These are phyloP conservation scores for Cyberlindnera lachancei DNA, from an alignment of 805 yeast species.

Conservation along the genomic window DNA sequence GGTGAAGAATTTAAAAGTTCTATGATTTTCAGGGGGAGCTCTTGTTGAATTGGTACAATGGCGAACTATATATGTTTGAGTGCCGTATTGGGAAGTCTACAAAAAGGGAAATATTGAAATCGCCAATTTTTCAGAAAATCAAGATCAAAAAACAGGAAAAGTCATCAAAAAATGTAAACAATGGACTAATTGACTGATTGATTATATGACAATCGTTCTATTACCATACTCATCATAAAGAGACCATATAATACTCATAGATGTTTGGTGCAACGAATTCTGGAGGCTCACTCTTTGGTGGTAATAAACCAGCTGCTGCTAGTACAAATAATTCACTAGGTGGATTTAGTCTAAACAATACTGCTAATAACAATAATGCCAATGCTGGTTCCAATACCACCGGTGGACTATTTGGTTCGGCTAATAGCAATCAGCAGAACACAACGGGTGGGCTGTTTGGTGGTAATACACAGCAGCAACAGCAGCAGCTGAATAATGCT, in stretches of 20 bases:
- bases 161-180: not conserved
- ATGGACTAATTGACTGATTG: not conserved
- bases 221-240: too few relatives aligned
- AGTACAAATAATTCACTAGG: conserved; percentile 1
- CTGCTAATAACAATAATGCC: not conserved
- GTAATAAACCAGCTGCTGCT: conserved; percentile 10
- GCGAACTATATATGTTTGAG: too few relatives aligned
- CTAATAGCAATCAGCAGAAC: conserved; percentile 9
- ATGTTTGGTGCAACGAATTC: conserved; percentile 10
- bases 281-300: conserved; percentile 17
- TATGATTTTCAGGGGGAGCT: too few relatives aligned
- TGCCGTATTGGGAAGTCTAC: conserved; percentile 6
- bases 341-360: conserved; percentile 1
- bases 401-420: conserved; percentile 3
- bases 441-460: conserved; percentile 31
- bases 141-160: not conserved
- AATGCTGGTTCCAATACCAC: conserved; percentile 1
- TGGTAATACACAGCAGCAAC: conserved; percentile 4
- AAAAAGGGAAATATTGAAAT: conserved; percentile 2
- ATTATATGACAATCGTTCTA: too few relatives aligned
- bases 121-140: not conserved
- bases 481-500: conserved; percentile 2
- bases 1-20: too few relatives aligned
- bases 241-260: too few relatives aligned
- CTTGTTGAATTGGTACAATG: too few relatives aligned